A percentile compares a stretch with the other conserved stretches of the same genome.
Evolutionary conservation across 352 stramenopile species (phyloP).

Genomic region (Phytophthora ramorum): DNA sequence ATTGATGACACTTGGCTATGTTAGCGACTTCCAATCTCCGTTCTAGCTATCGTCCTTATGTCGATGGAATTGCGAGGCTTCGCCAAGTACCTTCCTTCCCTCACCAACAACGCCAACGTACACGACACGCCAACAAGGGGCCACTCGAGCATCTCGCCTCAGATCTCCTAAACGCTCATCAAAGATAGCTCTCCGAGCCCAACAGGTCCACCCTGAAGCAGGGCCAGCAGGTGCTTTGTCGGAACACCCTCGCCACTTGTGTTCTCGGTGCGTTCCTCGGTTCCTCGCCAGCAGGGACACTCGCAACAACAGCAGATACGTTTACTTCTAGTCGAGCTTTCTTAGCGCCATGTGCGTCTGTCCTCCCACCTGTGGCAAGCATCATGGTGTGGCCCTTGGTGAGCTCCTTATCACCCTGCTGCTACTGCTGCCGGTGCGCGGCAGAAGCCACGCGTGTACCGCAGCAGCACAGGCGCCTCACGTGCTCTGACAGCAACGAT

Average conservation of each 20-base stretch:
- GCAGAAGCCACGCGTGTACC: not conserved
- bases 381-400: not conserved
- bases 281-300: conserved; percentile 8
- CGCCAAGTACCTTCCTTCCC: too few species aligned
- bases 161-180: not conserved
- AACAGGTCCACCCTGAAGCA: not conserved
- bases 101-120: too few species aligned
- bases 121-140: too few species aligned
- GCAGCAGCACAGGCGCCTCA: not conserved
- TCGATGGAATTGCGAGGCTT: too few species aligned
- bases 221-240: conserved; percentile 13
- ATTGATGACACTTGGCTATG: too few species aligned
- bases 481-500: not conserved
- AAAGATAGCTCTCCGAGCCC: not conserved
- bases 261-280: conserved; percentile 11
- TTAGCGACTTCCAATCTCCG: too few species aligned
- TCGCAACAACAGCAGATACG: conserved; percentile 8
- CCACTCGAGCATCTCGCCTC: not conserved
- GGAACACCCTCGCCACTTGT: conserved; percentile 10
- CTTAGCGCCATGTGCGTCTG: conserved; percentile 7
- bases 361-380: not conserved
- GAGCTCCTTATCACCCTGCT: conserved; percentile 11
- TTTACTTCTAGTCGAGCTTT: conserved; percentile 8
- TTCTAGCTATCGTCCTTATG: too few species aligned
- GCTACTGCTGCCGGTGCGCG: not conserved